phyloP scores from a whole-genome alignment of 2,329 filamentous ascomycete genomes.

The Alternaria gaisen region DNA sequence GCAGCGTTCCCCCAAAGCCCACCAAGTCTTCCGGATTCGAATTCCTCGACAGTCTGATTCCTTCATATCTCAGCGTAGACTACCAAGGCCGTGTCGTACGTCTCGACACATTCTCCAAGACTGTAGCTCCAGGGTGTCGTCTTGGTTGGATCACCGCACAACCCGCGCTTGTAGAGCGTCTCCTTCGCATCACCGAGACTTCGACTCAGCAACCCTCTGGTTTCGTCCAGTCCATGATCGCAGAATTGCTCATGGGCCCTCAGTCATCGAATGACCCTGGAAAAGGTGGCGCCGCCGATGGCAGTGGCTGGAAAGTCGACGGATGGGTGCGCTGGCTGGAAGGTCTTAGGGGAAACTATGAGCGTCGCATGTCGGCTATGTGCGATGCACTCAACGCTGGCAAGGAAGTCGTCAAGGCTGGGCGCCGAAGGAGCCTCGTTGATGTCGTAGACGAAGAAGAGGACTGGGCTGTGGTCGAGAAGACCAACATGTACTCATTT shows the following conservation, averaged over 20 bases:
- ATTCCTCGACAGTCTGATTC: constrained; percentile 84
- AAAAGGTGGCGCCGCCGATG: constrained; percentile 58
- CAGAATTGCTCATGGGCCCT: constrained; percentile 78
- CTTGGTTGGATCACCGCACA: constrained; percentile 91
- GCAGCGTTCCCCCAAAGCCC: constrained; percentile 39
- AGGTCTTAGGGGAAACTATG: constrained; percentile 83
- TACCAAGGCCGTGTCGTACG: constrained; percentile 86
- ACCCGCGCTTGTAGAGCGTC: constrained; percentile 77
- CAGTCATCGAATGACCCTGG: constrained; percentile 62
- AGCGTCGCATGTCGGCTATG: constrained; percentile 85
- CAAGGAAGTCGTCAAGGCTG: constrained; percentile 70
- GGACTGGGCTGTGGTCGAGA: constrained; percentile 80
- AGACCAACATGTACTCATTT: constrained; percentile 78
- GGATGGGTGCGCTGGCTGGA: constrained; percentile 94
- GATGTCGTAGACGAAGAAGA: constrained; percentile 50
- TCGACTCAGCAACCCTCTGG: constrained; percentile 86
- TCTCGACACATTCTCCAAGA: constrained; percentile 94
- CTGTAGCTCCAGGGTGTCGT: constrained; percentile 86
- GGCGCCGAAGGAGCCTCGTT: constrained; percentile 52
- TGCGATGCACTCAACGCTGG: constrained; percentile 75
- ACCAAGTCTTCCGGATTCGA: constrained; percentile 71
- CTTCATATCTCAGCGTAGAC: constrained; percentile 83
- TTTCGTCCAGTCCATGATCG: constrained; percentile 85
- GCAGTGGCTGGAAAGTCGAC: constrained; percentile 76
- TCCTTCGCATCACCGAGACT: constrained; percentile 77